phyloP scores from a whole-genome alignment of 768 basidiomycete genomes.

The Xerocomus brunneocitrinus region DNA sequence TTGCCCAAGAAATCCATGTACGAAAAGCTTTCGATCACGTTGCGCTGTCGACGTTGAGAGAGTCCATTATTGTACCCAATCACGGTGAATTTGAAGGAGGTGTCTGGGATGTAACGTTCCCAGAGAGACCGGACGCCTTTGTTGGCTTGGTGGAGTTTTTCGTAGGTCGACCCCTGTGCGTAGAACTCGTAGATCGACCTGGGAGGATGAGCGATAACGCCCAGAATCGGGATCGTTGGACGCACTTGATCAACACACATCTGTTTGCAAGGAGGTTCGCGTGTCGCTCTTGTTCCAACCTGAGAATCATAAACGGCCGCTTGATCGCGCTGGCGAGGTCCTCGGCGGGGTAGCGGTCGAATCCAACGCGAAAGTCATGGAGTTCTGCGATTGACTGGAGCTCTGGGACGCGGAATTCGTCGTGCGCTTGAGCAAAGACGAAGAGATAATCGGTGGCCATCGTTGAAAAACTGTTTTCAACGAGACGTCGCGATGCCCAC shows the following conservation, averaged over 20 bases:
- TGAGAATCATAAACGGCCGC: slow-evolving; percentile 72
- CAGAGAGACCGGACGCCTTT: slow-evolving; percentile 44
- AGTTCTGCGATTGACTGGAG: slow-evolving; percentile 73
- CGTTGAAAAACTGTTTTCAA: background rate
- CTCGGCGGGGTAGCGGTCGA: slow-evolving; percentile 39
- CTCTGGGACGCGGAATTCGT: slow-evolving; percentile 82
- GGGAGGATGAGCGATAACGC: slow-evolving; percentile 2
- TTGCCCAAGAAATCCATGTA: slow-evolving; percentile 82
- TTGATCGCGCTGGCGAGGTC: slow-evolving; percentile 43
- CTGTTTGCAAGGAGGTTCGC: slow-evolving; percentile 68
- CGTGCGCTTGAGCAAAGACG: slow-evolving; percentile 76
- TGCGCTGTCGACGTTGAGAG: slow-evolving; percentile 57
- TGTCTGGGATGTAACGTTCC: slow-evolving; percentile 55
- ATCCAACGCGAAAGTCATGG: slow-evolving; percentile 54
- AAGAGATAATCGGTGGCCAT: slow-evolving; percentile 46
- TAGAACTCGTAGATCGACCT: slow-evolving; percentile 81
- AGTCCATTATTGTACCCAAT: slow-evolving; percentile 73
- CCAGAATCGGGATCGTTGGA: background rate
- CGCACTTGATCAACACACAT: slow-evolving; percentile 82
- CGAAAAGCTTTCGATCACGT: slow-evolving; percentile 71
- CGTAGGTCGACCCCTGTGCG: slow-evolving; percentile 64
- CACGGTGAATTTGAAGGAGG: slow-evolving; percentile 79
- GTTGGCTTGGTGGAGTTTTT: slow-evolving; percentile 59
- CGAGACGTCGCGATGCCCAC: slow-evolving; percentile 14
- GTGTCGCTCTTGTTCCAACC: slow-evolving; percentile 66